phyloP scores from a whole-genome alignment of 495 filamentous ascomycete genomes.

The Podospora conica region DNA sequence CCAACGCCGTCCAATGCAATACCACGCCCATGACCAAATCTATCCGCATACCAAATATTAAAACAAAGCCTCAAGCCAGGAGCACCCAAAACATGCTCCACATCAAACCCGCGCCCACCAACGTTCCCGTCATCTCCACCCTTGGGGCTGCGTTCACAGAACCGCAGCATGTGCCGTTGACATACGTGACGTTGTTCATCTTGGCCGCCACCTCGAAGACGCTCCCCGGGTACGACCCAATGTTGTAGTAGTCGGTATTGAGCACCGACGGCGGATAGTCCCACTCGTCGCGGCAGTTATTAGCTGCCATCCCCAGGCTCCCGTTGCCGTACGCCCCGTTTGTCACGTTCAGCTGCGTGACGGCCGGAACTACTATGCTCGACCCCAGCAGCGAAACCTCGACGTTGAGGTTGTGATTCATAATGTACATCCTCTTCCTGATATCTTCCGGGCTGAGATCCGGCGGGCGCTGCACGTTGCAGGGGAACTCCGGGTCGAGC shows the following conservation, averaged over 20 bases:
- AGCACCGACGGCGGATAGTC: conserved; percentile 74
- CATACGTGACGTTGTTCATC: conserved; percentile 81
- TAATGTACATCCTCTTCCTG: conserved; percentile 67
- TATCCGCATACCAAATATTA: not conserved
- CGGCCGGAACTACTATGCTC: conserved; percentile 70
- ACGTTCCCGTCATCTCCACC: conserved; percentile 4
- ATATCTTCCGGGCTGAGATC: conserved; percentile 48
- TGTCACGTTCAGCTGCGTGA: conserved; percentile 56
- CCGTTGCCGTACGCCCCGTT: conserved; percentile 62
- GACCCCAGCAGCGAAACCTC: conserved; percentile 56
- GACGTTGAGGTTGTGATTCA: conserved; percentile 87
- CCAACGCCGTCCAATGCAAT: conserved; percentile 3
- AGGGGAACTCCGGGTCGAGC: conserved; percentile 57
- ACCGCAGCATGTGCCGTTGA: conserved; percentile 63
- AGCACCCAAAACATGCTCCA: conserved; percentile 10
- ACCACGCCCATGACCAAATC: not conserved
- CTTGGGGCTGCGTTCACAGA: conserved; percentile 20
- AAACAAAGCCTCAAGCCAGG: not conserved
- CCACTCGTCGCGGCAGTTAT: conserved; percentile 64
- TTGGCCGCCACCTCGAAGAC: conserved; percentile 86
- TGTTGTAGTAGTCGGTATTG: conserved; percentile 85
- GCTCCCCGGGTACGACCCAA: conserved; percentile 60
- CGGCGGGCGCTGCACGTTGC: conserved; percentile 63
- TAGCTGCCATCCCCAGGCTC: conserved; percentile 63
- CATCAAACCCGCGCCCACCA: conserved; percentile 11